A percentile compares a stretch with the other conserved stretches of the same genome.
phyloP scores from a whole-genome alignment of 345 rosid genomes.

The Populus euphratica region DNA sequence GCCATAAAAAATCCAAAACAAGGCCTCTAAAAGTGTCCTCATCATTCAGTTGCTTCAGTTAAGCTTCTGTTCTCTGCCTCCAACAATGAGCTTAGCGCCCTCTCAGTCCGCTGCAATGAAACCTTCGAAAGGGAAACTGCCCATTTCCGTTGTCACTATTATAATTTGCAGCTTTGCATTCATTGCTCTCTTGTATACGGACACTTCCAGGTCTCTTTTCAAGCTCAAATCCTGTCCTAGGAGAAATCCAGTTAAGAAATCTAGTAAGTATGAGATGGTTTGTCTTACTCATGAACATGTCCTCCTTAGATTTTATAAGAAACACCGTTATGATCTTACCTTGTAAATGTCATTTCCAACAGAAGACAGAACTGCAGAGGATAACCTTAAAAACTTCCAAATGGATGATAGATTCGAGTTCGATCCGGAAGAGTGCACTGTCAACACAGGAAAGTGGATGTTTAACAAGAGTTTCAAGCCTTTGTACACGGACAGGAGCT shows the following conservation, averaged over 20 bases:
- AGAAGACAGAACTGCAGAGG: slow-evolving; percentile 36
- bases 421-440: slow-evolving; percentile 78
- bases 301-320: background rate
- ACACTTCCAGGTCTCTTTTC: slow-evolving; percentile 46
- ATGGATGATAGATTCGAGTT: slow-evolving; percentile 81
- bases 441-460: slow-evolving; percentile 76
- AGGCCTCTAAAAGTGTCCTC: slow-evolving; percentile 7
- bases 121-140: slow-evolving; percentile 52
- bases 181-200: slow-evolving; percentile 59
- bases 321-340: background rate
- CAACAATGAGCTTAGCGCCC: slow-evolving; percentile 39
- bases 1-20: slow-evolving; percentile 9
- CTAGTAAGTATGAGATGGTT: slow-evolving; percentile 41
- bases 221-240: slow-evolving; percentile 50
- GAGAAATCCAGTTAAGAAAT: slow-evolving; percentile 33
- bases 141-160: slow-evolving; percentile 43
- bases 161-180: slow-evolving; percentile 49
- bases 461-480: slow-evolving; percentile 59
- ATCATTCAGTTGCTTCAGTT: slow-evolving; percentile 30
- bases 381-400: slow-evolving; percentile 29
- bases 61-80: background rate
- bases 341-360: slow-evolving; percentile 10
- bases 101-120: slow-evolving; percentile 34
- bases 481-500: slow-evolving; percentile 66
- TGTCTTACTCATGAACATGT: background rate